Conservation (phyloP, 305 asterid genomes). For the Fraxinus baroniana region DNA sequence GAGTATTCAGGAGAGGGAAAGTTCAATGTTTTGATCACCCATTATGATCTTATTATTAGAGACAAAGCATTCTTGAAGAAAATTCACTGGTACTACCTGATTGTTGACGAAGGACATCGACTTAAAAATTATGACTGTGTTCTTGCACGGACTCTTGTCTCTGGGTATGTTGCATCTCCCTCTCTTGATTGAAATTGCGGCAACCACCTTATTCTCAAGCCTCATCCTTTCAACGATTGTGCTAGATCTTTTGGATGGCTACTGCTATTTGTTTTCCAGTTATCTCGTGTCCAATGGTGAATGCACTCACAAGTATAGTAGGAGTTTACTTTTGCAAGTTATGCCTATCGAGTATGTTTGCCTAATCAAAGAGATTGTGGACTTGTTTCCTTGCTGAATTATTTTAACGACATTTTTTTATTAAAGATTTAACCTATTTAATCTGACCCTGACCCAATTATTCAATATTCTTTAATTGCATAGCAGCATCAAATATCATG, state of each 20-base stretch:
- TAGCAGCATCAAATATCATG: background rate
- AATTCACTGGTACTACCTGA: slow-evolving; percentile 89
- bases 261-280: background rate
- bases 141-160: slow-evolving; percentile 83
- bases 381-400: slow-evolving; percentile 12
- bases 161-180: slow-evolving; percentile 56
- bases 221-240: background rate
- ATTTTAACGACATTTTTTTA: background rate
- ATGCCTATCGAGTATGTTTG: background rate
- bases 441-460: background rate
- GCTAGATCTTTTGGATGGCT: background rate
- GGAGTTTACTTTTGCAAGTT: background rate
- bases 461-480: slow-evolving; percentile 16
- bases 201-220: background rate
- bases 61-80: slow-evolving; percentile 90
- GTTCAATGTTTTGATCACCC: slow-evolving; percentile 91
- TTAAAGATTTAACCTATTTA: background rate
- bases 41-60: slow-evolving; percentile 94
- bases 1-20: slow-evolving; percentile 88
- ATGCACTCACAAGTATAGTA: background rate
- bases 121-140: slow-evolving; percentile 91
- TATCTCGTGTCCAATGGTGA: background rate
- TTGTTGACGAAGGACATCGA: slow-evolving; percentile 99
- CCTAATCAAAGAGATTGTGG: background rate
- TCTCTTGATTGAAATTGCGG: background rate